Percentiles rank a stretch among this genome's conserved stretches.
These are phyloP conservation scores for Wickerhamomyces bovis DNA, from an alignment of 805 yeast genomes.

Conservation along the genomic window DNA sequence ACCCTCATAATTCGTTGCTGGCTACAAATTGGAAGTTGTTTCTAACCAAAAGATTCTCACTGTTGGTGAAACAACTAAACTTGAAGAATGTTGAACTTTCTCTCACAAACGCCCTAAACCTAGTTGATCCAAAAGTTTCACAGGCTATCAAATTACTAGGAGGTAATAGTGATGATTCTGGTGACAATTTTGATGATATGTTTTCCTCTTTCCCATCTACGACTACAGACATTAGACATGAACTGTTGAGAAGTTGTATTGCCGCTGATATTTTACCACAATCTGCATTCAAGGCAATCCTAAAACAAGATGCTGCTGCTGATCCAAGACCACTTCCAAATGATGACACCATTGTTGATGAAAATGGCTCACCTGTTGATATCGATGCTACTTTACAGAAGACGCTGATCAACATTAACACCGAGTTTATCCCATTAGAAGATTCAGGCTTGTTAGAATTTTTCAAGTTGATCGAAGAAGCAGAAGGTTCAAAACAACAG, in stretches of 20 bases:
- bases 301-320: slow-evolving; percentile 35
- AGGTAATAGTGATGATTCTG: slow-evolving; percentile 11
- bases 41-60: slow-evolving; percentile 40
- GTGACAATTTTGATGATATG: slow-evolving; percentile 36
- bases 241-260: slow-evolving; percentile 40
- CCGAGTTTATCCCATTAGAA: slow-evolving; percentile 43
- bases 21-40: slow-evolving; percentile 40
- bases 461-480: slow-evolving; percentile 37
- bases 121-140: slow-evolving; percentile 31
- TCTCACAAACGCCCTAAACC: slow-evolving; percentile 23
- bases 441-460: slow-evolving; percentile 49
- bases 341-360: slow-evolving; percentile 29
- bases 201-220: slow-evolving; percentile 45
- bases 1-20: slow-evolving; percentile 27
- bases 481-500: slow-evolving; percentile 43
- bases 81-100: slow-evolving; percentile 24
- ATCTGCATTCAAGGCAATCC: slow-evolving; percentile 26
- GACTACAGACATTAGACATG: slow-evolving; percentile 43
- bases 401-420: slow-evolving; percentile 33
- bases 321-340: slow-evolving; percentile 28
- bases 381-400: slow-evolving; percentile 24
- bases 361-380: slow-evolving; percentile 27
- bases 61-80: slow-evolving; percentile 31
- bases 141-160: slow-evolving; percentile 19
- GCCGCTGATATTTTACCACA: slow-evolving; percentile 33